A percentile compares a stretch with the other conserved stretches of the same genome.
Conservation (phyloP, 208 protist species). For the Strigomonas culicis region DNA sequence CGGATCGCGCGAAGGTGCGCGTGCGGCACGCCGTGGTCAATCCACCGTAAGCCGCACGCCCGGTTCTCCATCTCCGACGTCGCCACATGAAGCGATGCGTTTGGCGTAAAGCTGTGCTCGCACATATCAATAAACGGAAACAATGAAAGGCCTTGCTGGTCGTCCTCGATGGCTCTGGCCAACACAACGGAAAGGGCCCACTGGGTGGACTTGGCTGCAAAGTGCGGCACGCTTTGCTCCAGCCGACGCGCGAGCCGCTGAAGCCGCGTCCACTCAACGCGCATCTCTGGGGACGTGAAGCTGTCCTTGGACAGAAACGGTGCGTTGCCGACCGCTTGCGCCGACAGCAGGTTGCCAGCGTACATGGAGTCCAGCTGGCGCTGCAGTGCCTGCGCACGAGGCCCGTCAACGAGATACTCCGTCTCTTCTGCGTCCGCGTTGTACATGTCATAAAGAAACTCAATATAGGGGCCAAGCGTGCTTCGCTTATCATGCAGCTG, state of each 20-base stretch:
- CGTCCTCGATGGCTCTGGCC: constrained; percentile 43
- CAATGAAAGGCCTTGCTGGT: constrained; percentile 46
- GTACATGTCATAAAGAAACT: constrained; percentile 86
- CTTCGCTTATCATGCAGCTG: constrained; percentile 68
- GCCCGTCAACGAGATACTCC: neutral
- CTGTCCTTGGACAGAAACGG: constrained; percentile 60
- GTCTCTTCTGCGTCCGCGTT: constrained; percentile 53
- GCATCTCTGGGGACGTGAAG: constrained; percentile 34
- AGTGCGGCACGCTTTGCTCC: constrained; percentile 79
- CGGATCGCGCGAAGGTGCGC: constrained; percentile 51
- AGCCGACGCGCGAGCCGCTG: constrained; percentile 51
- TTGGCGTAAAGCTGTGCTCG: constrained; percentile 61
- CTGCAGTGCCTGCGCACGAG: constrained; percentile 13
- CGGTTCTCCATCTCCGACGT: constrained; percentile 2
- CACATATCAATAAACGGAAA: constrained; percentile 85
- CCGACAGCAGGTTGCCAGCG: constrained; percentile 66
- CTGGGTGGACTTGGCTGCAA: constrained; percentile 61
- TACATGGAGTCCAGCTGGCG: constrained; percentile 63
- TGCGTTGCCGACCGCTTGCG: constrained; percentile 58
- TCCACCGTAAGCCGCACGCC: constrained; percentile 24
- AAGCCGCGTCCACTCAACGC: constrained; percentile 63
- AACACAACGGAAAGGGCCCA: constrained; percentile 86
- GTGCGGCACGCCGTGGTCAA: constrained; percentile 32
- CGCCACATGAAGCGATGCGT: constrained; percentile 20
- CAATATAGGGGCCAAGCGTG: constrained; percentile 53